These are phyloP conservation scores for Macrophomina pseudophaseolina DNA, from an alignment of 2,329 filamentous ascomycete genomes.

Conservation along the genomic window DNA sequence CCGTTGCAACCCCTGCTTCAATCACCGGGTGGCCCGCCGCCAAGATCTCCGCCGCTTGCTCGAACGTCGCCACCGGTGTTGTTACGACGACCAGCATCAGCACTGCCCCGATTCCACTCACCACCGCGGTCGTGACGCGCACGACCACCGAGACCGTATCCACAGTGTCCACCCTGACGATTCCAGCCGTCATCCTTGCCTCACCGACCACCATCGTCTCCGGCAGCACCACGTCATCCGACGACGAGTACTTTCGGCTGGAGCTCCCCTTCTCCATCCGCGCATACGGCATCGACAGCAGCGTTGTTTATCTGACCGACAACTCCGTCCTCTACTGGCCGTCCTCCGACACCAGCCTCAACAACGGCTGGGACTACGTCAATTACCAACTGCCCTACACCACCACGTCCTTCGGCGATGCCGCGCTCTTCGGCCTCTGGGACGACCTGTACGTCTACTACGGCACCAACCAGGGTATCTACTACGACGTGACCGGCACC, in stretches of 20 bases:
- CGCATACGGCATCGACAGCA: not conserved
- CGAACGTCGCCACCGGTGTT: not conserved
- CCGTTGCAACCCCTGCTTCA: not conserved
- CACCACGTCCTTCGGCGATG: too few relatives aligned
- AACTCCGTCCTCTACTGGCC: too few relatives aligned
- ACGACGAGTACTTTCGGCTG: not conserved
- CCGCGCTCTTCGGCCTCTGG: too few relatives aligned
- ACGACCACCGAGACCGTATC: not conserved
- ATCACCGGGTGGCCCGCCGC: not conserved
- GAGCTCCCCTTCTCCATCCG: not conserved
- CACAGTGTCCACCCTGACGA: not conserved
- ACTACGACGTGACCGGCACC: too few relatives aligned
- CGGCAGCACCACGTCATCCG: not conserved
- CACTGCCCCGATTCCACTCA: not conserved
- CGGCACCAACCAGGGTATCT: too few relatives aligned
- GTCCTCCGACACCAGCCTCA: too few relatives aligned
- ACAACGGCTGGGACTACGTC: too few relatives aligned
- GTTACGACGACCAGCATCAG: not conserved
- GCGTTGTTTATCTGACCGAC: too few relatives aligned
- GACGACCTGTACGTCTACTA: too few relatives aligned
- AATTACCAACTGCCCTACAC: too few relatives aligned
- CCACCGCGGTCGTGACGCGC: not conserved
- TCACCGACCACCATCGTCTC: not conserved
- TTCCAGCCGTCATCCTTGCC: not conserved
- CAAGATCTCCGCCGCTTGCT: slow-evolving; percentile 6